A percentile compares a stretch with the other conserved stretches of the same genome.
Conservation (phyloP, 2,329 filamentous ascomycete species). For the Trichoderma koningii region DNA sequence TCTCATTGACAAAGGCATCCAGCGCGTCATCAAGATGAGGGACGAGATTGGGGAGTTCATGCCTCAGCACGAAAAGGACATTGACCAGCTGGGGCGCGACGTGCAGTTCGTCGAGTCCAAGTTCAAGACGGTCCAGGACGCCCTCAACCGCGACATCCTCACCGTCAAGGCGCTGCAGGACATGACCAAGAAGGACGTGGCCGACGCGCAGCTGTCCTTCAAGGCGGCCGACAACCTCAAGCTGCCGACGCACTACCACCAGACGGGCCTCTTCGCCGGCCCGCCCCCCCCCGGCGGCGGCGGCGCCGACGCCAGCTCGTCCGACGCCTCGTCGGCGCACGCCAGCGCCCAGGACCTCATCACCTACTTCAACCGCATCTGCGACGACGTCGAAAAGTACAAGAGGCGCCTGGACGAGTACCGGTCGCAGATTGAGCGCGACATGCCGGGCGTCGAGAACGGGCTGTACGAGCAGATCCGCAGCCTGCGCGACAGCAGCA, state of each 20-base stretch:
- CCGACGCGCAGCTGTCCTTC: constrained; percentile 71
- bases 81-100: constrained; percentile 50
- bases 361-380: constrained; percentile 49
- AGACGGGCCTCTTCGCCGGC: constrained; percentile 48
- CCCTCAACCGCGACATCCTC: constrained; percentile 58
- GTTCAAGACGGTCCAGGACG: constrained; percentile 49
- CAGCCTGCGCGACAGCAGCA: constrained; percentile 41
- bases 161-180: constrained; percentile 66
- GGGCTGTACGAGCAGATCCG: constrained; percentile 49
- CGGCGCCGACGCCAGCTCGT: constrained; percentile 34
- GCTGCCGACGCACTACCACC: constrained; percentile 62
- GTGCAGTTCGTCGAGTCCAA: constrained; percentile 54
- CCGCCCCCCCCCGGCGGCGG: constrained; percentile 33
- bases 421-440: constrained; percentile 49
- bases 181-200: constrained; percentile 61
- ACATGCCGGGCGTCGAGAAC: constrained; percentile 52
- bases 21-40: constrained; percentile 75
- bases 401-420: constrained; percentile 49
- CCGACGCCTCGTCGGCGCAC: constrained; percentile 42
- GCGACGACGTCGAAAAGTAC: constrained; percentile 48
- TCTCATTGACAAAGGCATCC: constrained; percentile 75
- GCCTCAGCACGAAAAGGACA: constrained; percentile 55
- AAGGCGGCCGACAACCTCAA: constrained; percentile 74
- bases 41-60: constrained; percentile 72
- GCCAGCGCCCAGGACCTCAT: constrained; percentile 48